These are phyloP conservation scores for Aspergillus hancockii DNA, from an alignment of 495 filamentous ascomycete species.

Conservation along the genomic window DNA sequence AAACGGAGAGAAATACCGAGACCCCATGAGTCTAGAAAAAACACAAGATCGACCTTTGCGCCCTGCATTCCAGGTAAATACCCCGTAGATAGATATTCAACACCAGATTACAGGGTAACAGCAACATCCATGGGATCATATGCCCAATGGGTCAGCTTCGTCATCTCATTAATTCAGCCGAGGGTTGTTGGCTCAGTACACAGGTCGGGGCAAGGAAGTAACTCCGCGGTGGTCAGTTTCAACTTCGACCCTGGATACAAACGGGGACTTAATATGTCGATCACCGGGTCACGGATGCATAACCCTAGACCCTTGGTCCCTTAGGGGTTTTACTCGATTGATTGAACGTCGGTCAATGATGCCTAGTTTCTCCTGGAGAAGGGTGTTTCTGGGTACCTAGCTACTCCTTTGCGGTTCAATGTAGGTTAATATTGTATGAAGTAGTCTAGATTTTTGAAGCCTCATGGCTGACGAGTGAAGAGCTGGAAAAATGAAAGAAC, in stretches of 20 bases:
- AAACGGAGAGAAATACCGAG: not conserved
- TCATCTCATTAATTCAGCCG: not conserved
- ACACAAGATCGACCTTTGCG: not conserved
- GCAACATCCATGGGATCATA: not conserved
- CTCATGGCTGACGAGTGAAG: not conserved
- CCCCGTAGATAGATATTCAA: not conserved
- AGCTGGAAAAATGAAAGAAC: constrained; percentile 4
- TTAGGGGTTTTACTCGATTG: not conserved
- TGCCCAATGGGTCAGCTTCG: not conserved
- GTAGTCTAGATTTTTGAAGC: not conserved
- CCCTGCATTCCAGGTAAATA: not conserved
- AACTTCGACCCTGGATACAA: not conserved
- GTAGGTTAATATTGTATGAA: not conserved
- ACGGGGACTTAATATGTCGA: not conserved
- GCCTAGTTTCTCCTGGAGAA: not conserved
- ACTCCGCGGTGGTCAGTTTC: not conserved
- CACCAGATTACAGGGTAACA: too few relatives aligned
- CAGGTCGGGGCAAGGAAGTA: not conserved
- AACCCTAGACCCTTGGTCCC: constrained; percentile 4
- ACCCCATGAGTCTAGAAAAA: not conserved
- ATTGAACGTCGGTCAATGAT: not conserved
- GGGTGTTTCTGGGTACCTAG: not conserved
- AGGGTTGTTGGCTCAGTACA: not conserved
- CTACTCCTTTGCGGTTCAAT: not conserved
- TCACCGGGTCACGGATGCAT: not conserved